Evolutionary conservation across 2,329 filamentous ascomycete genomes (phyloP), one percentile per base, ranked within the genome.

Genomic region (Penicillium sp.): DNA sequence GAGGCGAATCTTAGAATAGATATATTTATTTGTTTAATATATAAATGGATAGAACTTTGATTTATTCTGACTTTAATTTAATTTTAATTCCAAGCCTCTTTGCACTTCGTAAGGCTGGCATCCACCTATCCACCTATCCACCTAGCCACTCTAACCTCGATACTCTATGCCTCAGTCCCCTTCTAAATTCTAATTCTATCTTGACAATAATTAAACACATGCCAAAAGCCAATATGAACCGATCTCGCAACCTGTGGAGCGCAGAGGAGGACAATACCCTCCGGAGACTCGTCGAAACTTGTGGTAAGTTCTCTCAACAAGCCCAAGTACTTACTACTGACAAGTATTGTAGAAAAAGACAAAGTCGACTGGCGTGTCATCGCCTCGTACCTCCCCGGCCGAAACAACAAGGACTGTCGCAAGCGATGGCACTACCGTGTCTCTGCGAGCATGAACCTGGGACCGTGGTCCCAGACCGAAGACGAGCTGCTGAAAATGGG

Each of bases 351-450:
- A 57, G 58, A 59, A 28, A 57, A 57, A 24, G 58, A 57, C 26
- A 57, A 54, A 47, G 55, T 59, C 50, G 58, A 59, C 51, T 59
- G 58, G 58, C 58, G 55, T 18, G 28, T 45, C 3, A 57, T 59
- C 38, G 58, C 58, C 9, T 54, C 55, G 6, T 59, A 49, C 24
- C 58, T 59, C 5, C 58, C 58, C 11, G 58, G 55, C 35, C 55
- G 58, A 24, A 59, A 59, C 21, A 59, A 59, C 50, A 59, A 59
- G 24, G 58, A 59, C 14, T 59, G 58, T 26, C 55, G 58, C 21
- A 59, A 59, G 26, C 58, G 58, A 28, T 60, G 58, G 58, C 51
- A 60, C 47, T 57, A 60, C 38, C 55, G 55, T 42, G 55, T 60
- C 20, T 52, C 55, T 26, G 55, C 58, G 14, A 60, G 51, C 7